These are phyloP conservation scores for Choiromyces venosus DNA, from an alignment of 495 filamentous ascomycete species.

Conservation along the genomic window DNA sequence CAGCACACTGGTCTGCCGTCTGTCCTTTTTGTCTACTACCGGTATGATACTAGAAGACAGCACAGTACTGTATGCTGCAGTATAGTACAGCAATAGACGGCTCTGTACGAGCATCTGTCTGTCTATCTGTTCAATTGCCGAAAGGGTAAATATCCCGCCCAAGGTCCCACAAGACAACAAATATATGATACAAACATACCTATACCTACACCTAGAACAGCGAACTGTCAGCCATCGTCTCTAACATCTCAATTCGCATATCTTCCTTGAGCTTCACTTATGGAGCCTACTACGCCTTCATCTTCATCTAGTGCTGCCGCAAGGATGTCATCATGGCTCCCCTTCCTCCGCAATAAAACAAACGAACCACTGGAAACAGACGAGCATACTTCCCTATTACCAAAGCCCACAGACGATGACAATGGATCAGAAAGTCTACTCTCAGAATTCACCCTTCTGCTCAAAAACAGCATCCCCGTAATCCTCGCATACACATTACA, in stretches of 20 bases:
- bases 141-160: not conserved
- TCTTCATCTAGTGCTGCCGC: constrained; percentile 1
- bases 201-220: not conserved
- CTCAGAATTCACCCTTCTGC: constrained; percentile 62
- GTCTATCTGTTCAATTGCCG: not conserved
- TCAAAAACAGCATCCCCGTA: constrained; percentile 68
- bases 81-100: not conserved
- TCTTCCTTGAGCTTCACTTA: not conserved
- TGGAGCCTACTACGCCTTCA: constrained; percentile 7
- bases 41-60: not conserved
- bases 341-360: constrained; percentile 20
- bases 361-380: constrained; percentile 28
- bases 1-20: not conserved
- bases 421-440: constrained; percentile 44
- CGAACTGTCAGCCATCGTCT: not conserved
- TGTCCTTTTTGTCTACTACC: not conserved
- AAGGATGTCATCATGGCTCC: constrained; percentile 26
- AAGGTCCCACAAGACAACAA: not conserved
- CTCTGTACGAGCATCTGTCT: not conserved
- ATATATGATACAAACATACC: not conserved
- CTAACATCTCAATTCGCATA: not conserved
- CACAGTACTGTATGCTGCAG: not conserved
- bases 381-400: constrained; percentile 29
- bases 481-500: constrained; percentile 86
- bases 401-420: constrained; percentile 26